Evolutionary conservation across 2,329 filamentous ascomycete species (phyloP).

Genomic region (Cytospora piceae): DNA sequence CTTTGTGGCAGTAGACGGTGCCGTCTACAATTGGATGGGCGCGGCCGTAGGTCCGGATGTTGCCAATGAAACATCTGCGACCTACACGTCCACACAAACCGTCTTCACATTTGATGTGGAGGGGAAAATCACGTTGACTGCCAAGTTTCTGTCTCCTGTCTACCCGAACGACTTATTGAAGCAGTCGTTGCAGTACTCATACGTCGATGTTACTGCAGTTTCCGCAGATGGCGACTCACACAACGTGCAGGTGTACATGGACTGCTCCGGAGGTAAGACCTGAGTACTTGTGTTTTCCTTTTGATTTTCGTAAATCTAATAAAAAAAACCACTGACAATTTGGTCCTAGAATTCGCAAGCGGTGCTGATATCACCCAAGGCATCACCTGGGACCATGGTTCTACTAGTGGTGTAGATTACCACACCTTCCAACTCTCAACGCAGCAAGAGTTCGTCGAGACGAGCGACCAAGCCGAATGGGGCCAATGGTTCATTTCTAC

Average conservation of each 20-base stretch:
- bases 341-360: conserved; percentile 67
- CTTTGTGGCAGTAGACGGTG: conserved; percentile 69
- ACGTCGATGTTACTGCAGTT: conserved; percentile 65
- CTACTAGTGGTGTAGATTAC: conserved; percentile 57
- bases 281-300: neutral
- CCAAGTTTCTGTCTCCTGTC: conserved; percentile 73
- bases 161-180: conserved; percentile 67
- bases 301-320: neutral
- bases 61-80: conserved; percentile 64
- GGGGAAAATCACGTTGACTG: conserved; percentile 63
- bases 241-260: conserved; percentile 71
- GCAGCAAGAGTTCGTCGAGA: conserved; percentile 71
- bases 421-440: conserved; percentile 64
- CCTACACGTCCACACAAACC: conserved; percentile 74
- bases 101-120: conserved; percentile 70
- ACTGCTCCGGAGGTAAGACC: conserved; percentile 67
- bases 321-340: conserved; percentile 23
- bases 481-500: conserved; percentile 79
- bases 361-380: conserved; percentile 57
- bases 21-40: conserved; percentile 70
- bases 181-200: conserved; percentile 73
- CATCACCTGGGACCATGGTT: conserved; percentile 66
- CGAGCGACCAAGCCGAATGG: conserved; percentile 76
- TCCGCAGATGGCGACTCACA: conserved; percentile 67
- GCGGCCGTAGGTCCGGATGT: conserved; percentile 50